These are phyloP conservation scores for Phytopythium kandeliae DNA, from an alignment of 352 stramenopile genomes.

Conservation along the genomic window DNA sequence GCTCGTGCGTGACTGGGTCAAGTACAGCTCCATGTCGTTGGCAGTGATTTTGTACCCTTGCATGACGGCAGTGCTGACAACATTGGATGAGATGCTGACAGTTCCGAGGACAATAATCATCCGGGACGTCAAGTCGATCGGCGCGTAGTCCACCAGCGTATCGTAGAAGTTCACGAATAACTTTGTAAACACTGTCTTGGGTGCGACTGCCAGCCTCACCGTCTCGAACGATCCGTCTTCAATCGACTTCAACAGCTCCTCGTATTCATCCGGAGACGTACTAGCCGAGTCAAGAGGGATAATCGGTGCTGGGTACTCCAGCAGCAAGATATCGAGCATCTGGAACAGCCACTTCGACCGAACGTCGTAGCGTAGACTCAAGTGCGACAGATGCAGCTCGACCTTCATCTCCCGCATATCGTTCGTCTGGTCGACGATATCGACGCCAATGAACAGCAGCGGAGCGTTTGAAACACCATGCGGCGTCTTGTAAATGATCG, in stretches of 20 bases:
- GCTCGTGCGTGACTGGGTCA: constrained; percentile 49
- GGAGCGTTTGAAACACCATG: constrained; percentile 70
- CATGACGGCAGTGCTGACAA: constrained; percentile 80
- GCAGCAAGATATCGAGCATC: constrained; percentile 66
- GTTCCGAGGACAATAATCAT: constrained; percentile 73
- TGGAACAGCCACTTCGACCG: constrained; percentile 77
- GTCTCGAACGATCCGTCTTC: constrained; percentile 30
- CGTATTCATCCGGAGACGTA: constrained; percentile 49
- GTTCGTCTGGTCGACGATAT: constrained; percentile 78
- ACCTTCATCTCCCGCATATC: constrained; percentile 88
- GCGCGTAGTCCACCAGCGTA: constrained; percentile 74
- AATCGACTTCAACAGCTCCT: constrained; percentile 31
- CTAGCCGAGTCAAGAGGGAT: constrained; percentile 76
- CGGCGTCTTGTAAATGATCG: constrained; percentile 79
- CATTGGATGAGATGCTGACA: constrained; percentile 75
- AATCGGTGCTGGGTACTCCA: constrained; percentile 79
- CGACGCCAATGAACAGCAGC: constrained; percentile 73
- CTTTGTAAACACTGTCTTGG: constrained; percentile 87
- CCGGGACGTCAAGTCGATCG: constrained; percentile 49
- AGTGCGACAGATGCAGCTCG: constrained; percentile 79
- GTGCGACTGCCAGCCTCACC: constrained; percentile 56
- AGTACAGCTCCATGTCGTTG: constrained; percentile 62
- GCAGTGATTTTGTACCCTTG: constrained; percentile 84
- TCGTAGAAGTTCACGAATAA: constrained; percentile 86
- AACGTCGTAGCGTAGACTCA: constrained; percentile 79